Evolutionary conservation across 2,329 filamentous ascomycete genomes (phyloP).

Genomic region (Aaosphaeria arxii): DNA sequence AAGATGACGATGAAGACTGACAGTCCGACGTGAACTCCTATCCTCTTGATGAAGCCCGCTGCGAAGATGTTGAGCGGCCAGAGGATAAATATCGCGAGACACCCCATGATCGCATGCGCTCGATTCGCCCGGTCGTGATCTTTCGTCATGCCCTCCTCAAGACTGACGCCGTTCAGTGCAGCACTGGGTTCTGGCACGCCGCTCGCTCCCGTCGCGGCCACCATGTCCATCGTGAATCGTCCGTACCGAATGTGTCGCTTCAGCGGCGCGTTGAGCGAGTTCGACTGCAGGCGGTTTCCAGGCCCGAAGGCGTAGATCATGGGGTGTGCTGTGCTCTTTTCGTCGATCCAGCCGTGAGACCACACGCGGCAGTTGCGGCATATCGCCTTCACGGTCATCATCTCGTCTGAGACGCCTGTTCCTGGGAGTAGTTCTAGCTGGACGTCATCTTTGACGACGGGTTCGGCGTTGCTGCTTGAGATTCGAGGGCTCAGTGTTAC

Average conservation of each 20-base stretch:
- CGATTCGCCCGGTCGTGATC: constrained; percentile 27
- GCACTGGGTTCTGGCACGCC: constrained; percentile 27
- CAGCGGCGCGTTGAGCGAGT: constrained; percentile 32
- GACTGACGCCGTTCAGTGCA: constrained; percentile 19
- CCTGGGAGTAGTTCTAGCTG: constrained; percentile 27
- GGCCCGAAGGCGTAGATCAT: constrained; percentile 45
- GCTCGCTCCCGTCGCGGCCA: constrained; percentile 32
- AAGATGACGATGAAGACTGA: constrained; percentile 38
- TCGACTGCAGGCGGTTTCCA: constrained; percentile 20
- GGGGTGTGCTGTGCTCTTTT: constrained; percentile 26
- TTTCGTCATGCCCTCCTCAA: constrained; percentile 15
- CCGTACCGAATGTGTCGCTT: constrained; percentile 39
- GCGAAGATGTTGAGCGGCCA: constrained; percentile 32
- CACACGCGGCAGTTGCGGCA: constrained; percentile 41
- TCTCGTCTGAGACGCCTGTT: constrained; percentile 30
- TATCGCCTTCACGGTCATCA: constrained; percentile 36
- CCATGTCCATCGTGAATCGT: constrained; percentile 42
- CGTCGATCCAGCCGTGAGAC: constrained; percentile 34
- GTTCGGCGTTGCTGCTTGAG: constrained; percentile 33
- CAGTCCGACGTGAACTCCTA: constrained; percentile 41
- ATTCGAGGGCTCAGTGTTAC: constrained; percentile 39
- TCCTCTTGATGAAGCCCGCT: constrained; percentile 38
- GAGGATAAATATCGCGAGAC: constrained; percentile 30
- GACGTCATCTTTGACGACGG: constrained; percentile 24
- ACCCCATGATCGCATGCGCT: constrained; percentile 30